These are phyloP conservation scores for Blastocystis sp. DNA, from an alignment of 352 stramenopile genomes.

Conservation along the genomic window DNA sequence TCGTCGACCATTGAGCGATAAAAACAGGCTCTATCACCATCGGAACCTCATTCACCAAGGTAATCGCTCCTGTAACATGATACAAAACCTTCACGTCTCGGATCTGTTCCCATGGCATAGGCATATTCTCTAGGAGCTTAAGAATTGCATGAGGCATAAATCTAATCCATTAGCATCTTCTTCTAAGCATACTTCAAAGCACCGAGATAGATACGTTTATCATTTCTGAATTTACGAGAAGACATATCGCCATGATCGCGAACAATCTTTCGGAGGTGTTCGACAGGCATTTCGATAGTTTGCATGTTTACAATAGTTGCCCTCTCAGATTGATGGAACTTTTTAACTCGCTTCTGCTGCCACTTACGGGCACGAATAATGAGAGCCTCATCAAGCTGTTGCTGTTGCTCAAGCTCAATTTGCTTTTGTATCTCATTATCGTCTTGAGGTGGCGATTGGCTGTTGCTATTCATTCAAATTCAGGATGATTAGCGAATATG, in stretches of 20 bases:
- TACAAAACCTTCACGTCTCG: slow-evolving; percentile 98
- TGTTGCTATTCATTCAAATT: neutral
- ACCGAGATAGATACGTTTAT: slow-evolving; percentile 97
- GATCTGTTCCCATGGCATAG: slow-evolving; percentile 99
- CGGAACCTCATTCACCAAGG: slow-evolving; percentile 97
- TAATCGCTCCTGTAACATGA: slow-evolving; percentile 97
- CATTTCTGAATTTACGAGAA: slow-evolving; percentile 94
- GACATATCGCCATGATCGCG: slow-evolving; percentile 99
- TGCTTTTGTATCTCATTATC: slow-evolving; percentile 33
- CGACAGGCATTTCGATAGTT: slow-evolving; percentile 76
- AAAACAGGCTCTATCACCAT: slow-evolving; percentile 98
- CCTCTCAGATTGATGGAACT: slow-evolving; percentile 29
- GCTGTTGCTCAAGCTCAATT: slow-evolving; percentile 12
- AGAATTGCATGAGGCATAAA: slow-evolving; percentile 91
- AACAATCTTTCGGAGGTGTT: slow-evolving; percentile 98
- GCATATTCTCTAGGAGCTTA: slow-evolving; percentile 99
- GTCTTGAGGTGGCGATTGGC: neutral
- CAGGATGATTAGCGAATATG: neutral
- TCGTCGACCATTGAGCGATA: slow-evolving; percentile 97
- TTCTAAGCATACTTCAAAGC: slow-evolving; percentile 91
- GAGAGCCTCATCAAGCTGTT: slow-evolving; percentile 48
- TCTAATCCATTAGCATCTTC: neutral
- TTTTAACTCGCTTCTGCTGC: slow-evolving; percentile 51
- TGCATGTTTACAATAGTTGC: slow-evolving; percentile 39
- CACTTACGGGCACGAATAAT: slow-evolving; percentile 34